These are phyloP conservation scores for Teratosphaeria destructans DNA, from an alignment of 2,329 filamentous ascomycete genomes.

Conservation along the genomic window DNA sequence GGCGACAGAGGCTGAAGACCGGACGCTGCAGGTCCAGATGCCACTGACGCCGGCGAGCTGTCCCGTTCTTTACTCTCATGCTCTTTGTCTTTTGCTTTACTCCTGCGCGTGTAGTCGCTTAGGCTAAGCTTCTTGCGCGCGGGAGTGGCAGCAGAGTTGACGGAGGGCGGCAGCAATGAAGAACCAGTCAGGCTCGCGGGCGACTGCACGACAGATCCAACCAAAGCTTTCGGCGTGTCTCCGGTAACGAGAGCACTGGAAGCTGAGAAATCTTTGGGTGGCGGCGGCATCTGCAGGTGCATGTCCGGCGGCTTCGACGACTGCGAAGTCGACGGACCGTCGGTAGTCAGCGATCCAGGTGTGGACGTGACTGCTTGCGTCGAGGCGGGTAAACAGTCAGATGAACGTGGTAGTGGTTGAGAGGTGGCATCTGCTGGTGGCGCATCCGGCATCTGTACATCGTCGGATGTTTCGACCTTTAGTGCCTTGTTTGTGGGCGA, in stretches of 20 bases:
- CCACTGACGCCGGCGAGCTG: conserved; percentile 21
- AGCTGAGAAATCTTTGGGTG: conserved; percentile 13
- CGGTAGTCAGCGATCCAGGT: background rate
- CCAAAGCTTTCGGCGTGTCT: conserved; percentile 1
- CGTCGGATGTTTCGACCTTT: background rate
- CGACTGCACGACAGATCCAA: conserved; percentile 14
- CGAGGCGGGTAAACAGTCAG: background rate
- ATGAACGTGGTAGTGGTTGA: background rate
- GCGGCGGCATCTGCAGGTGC: conserved; percentile 26
- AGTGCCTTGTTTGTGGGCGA: background rate
- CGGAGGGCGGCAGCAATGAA: conserved; percentile 25
- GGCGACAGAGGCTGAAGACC: conserved; percentile 16
- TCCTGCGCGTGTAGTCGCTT: conserved; percentile 40
- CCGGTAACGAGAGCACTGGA: conserved; percentile 15
- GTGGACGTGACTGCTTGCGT: background rate
- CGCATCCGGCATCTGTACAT: conserved; percentile 13
- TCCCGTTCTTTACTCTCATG: conserved; percentile 13
- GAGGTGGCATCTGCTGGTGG: conserved; percentile 2
- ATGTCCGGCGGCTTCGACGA: conserved; percentile 14
- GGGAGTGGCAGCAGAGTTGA: conserved; percentile 31
- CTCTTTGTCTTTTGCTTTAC: conserved; percentile 23
- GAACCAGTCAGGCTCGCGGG: conserved; percentile 14
- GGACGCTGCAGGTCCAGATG: conserved; percentile 15
- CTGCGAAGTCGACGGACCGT: background rate
- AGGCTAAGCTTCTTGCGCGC: conserved; percentile 41